phyloP scores from a whole-genome alignment of 1,284 basidiomycete genomes.

The Cryptococcus jaspeensis region DNA sequence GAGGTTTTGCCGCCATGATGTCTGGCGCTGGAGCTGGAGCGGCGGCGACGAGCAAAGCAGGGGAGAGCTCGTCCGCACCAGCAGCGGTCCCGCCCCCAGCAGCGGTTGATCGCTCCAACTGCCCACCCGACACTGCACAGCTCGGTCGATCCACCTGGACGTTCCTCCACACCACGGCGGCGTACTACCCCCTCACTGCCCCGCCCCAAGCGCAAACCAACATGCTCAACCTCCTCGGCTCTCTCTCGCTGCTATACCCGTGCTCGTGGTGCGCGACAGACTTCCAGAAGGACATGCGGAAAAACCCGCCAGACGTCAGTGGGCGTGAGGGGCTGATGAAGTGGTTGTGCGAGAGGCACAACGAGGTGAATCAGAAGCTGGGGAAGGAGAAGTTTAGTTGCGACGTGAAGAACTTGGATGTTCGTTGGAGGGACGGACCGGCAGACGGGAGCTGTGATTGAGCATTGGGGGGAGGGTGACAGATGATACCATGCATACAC shows the following conservation, averaged over 20 bases:
- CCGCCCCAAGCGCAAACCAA: constrained; percentile 68
- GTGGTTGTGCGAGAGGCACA: constrained; percentile 89
- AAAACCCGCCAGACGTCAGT: constrained; percentile 70
- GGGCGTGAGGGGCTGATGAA: constrained; percentile 65
- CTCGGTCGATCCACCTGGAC: constrained; percentile 92
- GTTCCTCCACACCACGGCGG: constrained; percentile 88
- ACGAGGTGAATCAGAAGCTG: constrained; percentile 80
- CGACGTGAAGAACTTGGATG: constrained; percentile 62
- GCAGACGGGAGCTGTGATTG: constrained; percentile 81
- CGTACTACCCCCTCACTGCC: constrained; percentile 84
- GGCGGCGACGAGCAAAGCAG: constrained; percentile 3
- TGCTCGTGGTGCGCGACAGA: constrained; percentile 80
- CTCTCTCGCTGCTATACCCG: constrained; percentile 80
- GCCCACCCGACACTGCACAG: constrained; percentile 81
- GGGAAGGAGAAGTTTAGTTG: constrained; percentile 83
- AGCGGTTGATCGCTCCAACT: constrained; percentile 58
- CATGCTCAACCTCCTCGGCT: constrained; percentile 73
- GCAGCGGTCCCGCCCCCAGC: constrained; percentile 11
- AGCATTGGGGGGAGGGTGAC: not conserved
- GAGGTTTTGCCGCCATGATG: constrained; percentile 28
- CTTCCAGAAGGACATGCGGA: constrained; percentile 63
- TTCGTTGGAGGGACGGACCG: constrained; percentile 89
- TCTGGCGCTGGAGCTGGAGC: constrained; percentile 4
- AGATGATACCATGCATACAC: constrained; percentile 8
- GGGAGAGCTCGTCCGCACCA: not conserved